A percentile compares a stretch with the other conserved stretches of the same genome.
phyloP scores from a whole-genome alignment of 768 basidiomycete species.

The Paxillus ammoniavirescens region DNA sequence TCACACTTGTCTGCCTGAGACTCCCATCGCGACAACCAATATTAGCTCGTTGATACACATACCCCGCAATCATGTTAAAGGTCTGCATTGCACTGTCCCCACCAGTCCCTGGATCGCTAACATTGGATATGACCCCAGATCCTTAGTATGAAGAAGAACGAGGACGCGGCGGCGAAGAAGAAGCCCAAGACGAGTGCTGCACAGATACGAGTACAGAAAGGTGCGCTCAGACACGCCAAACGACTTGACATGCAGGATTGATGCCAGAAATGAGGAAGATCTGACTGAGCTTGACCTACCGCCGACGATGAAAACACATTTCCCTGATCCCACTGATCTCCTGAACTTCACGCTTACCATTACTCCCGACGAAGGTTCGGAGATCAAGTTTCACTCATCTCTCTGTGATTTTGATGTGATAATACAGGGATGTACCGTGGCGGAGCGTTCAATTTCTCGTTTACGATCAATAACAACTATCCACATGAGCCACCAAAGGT shows the following conservation, averaged over 20 bases:
- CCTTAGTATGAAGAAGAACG: conserved; percentile 99
- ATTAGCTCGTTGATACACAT: background rate
- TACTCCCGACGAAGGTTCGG: conserved; percentile 90
- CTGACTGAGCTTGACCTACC: conserved; percentile 96
- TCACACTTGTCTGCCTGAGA: conserved; percentile 18
- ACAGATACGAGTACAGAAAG: conserved; percentile 99
- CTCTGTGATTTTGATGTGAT: background rate
- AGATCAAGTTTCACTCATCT: background rate
- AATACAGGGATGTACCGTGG: conserved; percentile 94
- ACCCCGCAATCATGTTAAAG: conserved; percentile 41
- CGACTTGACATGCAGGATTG: background rate
- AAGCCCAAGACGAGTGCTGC: conserved; percentile 98
- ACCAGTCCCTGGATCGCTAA: conserved; percentile 4
- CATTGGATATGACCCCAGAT: conserved; percentile 53
- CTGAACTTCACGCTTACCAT: conserved; percentile 96
- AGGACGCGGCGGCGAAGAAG: conserved; percentile 96
- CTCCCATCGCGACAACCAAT: conserved; percentile 8
- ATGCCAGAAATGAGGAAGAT: conserved; percentile 47
- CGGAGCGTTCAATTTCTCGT: conserved; percentile 90
- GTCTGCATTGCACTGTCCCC: conserved; percentile 19
- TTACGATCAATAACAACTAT: conserved; percentile 96
- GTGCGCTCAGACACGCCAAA: conserved; percentile 37
- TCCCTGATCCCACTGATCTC: conserved; percentile 90
- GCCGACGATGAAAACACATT: conserved; percentile 92
- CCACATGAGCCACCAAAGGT: conserved; percentile 99